Conservation (phyloP, 305 asterid genomes). For the Lippia alba region DNA sequence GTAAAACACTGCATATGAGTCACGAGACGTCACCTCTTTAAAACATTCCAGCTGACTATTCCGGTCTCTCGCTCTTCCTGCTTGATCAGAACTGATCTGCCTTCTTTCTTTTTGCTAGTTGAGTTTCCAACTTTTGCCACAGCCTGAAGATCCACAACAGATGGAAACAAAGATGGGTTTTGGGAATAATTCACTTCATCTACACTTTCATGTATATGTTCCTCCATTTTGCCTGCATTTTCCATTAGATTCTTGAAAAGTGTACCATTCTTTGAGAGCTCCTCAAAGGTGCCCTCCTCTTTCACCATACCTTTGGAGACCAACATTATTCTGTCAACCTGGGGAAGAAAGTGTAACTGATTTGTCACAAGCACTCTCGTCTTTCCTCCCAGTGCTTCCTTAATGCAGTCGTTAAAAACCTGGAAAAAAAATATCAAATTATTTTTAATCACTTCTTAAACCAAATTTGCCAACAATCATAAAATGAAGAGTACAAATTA, state of each 20-base stretch:
- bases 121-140: conserved; percentile 48
- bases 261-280: conserved; percentile 75
- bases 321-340: conserved; percentile 76
- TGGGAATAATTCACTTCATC: conserved; percentile 39
- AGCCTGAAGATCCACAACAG: conserved; percentile 39
- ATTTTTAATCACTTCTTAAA: conserved; percentile 8
- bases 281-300: conserved; percentile 96
- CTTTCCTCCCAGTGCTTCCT: conserved; percentile 77
- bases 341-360: conserved; percentile 92
- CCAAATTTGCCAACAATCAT: conserved; percentile 11
- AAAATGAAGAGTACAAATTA: background rate
- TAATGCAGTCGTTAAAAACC: conserved; percentile 83
- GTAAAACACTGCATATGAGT: conserved; percentile 4
- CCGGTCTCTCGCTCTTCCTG: conserved; percentile 98
- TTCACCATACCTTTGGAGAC: conserved; percentile 81
- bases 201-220: conserved; percentile 57
- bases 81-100: conserved; percentile 82
- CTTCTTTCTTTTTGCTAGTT: conserved; percentile 56
- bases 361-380: conserved; percentile 91
- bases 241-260: conserved; percentile 88
- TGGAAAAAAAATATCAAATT: conserved; percentile 36
- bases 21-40: conserved; percentile 57
- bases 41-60: conserved; percentile 82
- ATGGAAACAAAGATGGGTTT: conserved; percentile 42
- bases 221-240: conserved; percentile 93